These are phyloP conservation scores for Syzygium jambos DNA, from an alignment of 345 rosid species.

Conservation along the genomic window DNA sequence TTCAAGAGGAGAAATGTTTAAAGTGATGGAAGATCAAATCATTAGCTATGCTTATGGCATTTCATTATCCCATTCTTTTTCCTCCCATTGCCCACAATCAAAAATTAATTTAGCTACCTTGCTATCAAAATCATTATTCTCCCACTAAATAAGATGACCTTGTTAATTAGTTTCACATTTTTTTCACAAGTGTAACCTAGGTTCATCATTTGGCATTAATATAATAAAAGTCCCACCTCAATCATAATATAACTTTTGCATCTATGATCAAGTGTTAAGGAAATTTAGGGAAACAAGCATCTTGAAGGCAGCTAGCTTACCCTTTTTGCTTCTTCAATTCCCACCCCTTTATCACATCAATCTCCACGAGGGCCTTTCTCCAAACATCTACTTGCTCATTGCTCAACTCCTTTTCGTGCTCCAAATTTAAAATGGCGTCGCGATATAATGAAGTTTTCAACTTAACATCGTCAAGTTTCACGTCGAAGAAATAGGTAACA, in stretches of 20 bases:
- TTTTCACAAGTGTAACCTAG: too few species aligned
- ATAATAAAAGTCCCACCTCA: neutral
- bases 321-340: too few species aligned
- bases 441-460: neutral
- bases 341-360: too few species aligned
- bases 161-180: neutral
- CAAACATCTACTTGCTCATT: too few species aligned
- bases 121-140: neutral
- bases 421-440: neutral
- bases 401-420: neutral
- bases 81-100: neutral
- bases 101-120: neutral
- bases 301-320: too few species aligned
- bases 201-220: too few species aligned
- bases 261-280: neutral
- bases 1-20: neutral
- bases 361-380: too few species aligned
- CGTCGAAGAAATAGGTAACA: neutral
- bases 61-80: neutral
- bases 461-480: neutral
- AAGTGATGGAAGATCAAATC: neutral
- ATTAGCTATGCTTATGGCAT: neutral
- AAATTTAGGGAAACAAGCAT: too few species aligned
- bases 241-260: neutral
- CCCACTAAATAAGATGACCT: neutral